Base-by-base conservation (phyloP, 2,329 filamentous ascomycete species). In the Neonectria neomacrospora region DNA sequence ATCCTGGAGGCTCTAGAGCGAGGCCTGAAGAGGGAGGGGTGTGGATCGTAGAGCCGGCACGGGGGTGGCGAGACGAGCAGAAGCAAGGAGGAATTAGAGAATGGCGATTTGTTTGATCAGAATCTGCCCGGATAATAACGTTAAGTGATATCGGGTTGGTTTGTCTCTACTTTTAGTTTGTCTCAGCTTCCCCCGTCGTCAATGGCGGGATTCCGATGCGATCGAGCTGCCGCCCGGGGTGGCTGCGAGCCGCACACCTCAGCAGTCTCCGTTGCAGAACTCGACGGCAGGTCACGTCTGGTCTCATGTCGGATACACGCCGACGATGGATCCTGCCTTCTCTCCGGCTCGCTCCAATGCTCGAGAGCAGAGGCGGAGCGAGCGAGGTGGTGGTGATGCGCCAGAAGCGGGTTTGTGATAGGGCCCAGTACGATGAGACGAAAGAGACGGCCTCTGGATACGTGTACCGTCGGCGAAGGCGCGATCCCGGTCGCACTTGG, bases 51-150 rank as follows among this genome's bases (percentile, higher is more conserved):
- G 58, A 58, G 57, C 51, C 32, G 66, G 64, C 61, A 59, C 37
- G 37, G 44, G 58, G 61, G 70, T 72, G 70, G 70, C 70, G 65
- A 72, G 68, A 71, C 67, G 70, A 69, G n/a, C n/a, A n/a, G n/a
- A n/a, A n/a, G n/a, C n/a, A n/a, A n/a, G n/a, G n/a, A n/a, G 51
- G 57, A 59, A 34, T 41, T 23, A n/a, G 22, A 34, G 50, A 26
- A 23, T 22, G 11, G 61, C 50, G 51, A 51, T 39, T 30, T 44
- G 28, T 41, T 56, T 51, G 18, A 18, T 28, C 34, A 37, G 14
- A 23, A 18, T 44, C 41, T 39, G n/a, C 26, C 14, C 5, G 10
- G 5, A 11, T n/a, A 34, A 28, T n/a, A n/a, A n/a, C n/a, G n/a
- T n/a, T n/a, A n/a, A n/a, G 23, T 39, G 57, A 26, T 39, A 18